Evolutionary conservation across 176 grass and related monocot genomes (phyloP).

Genomic region (Hordeum vulgare): MorexV3_pseudomolecules_assembly NC_058520.1:574027534-574028033

Average conservation of each 20-base stretch:
- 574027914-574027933: neutral
- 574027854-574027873: too few relatives aligned
- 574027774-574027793: neutral
- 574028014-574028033: neutral
- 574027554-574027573: conserved; percentile 81
- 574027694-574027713: conserved; percentile 76
- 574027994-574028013: conserved; percentile 11
- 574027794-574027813: neutral
- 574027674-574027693: conserved; percentile 56
- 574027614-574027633: conserved; percentile 58
- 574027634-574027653: conserved; percentile 83
- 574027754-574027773: neutral
- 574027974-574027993: neutral
- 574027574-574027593: conserved; percentile 62
- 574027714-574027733: conserved; percentile 80
- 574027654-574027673: conserved; percentile 73
- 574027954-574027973: neutral
- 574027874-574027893: neutral
- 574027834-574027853: neutral
- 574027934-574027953: conserved; percentile 3
- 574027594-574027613: conserved; percentile 74
- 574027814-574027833: neutral
- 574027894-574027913: conserved; percentile 16
- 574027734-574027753: conserved; percentile 22
- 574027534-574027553: conserved; percentile 58